These are phyloP conservation scores for Neocucurbitaria cava DNA, from an alignment of 2,329 filamentous ascomycete species.

Conservation along the genomic window DNA sequence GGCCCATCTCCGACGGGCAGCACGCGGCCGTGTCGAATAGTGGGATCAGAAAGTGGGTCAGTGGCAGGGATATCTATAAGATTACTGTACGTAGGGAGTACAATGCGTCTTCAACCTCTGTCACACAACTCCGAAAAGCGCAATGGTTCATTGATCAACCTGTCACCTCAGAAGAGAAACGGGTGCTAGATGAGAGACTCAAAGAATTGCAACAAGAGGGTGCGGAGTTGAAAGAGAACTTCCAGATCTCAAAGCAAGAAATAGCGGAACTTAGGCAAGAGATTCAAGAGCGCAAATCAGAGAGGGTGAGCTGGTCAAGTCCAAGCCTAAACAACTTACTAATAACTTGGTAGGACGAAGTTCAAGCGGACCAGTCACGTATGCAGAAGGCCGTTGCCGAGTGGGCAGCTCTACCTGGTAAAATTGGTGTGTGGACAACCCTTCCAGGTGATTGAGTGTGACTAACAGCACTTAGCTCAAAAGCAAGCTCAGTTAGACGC, in stretches of 20 bases:
- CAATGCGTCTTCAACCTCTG: constrained; percentile 74
- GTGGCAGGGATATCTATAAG: constrained; percentile 62
- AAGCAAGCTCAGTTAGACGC: constrained; percentile 56
- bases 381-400: constrained; percentile 71
- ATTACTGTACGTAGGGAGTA: constrained; percentile 81
- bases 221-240: constrained; percentile 39
- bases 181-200: constrained; percentile 64
- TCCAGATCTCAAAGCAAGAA: constrained; percentile 37
- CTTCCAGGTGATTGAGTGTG: background rate
- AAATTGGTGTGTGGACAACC: constrained; percentile 65
- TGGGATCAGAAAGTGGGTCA: constrained; percentile 72
- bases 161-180: constrained; percentile 70
- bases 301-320: constrained; percentile 6
- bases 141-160: constrained; percentile 79
- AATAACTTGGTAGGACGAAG: constrained; percentile 18
- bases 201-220: constrained; percentile 49
- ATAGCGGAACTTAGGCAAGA: constrained; percentile 31
- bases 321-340: background rate
- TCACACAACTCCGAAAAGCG: constrained; percentile 67
- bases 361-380: constrained; percentile 69
- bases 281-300: constrained; percentile 8
- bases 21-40: constrained; percentile 69
- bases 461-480: constrained; percentile 47
- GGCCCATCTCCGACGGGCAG: constrained; percentile 70
- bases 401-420: constrained; percentile 72